Evolutionary conservation across 306 rosid genomes (phyloP).

Genomic region (Luffa aegyptiaca): DNA sequence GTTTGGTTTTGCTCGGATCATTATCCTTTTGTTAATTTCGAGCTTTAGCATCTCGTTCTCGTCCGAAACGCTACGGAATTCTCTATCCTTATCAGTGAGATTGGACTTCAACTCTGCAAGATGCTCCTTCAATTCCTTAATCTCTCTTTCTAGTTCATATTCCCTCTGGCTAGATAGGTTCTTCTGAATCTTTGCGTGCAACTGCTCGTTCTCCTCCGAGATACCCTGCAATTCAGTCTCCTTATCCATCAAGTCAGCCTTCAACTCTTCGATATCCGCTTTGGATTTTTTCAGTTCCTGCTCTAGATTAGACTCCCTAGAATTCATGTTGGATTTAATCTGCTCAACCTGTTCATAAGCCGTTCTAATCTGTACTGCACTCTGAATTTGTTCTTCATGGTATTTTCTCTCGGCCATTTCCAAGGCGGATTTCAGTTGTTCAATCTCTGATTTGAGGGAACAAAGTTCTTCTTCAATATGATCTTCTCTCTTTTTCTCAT

Average conservation of each 20-base stretch:
- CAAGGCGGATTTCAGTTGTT: slow-evolving; percentile 33
- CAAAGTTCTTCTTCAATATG: slow-evolving; percentile 30
- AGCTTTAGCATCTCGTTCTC: slow-evolving; percentile 62
- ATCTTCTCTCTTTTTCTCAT: slow-evolving; percentile 14
- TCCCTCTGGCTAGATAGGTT: slow-evolving; percentile 37
- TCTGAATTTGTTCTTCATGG: slow-evolving; percentile 63
- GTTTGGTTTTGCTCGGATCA: slow-evolving; percentile 20
- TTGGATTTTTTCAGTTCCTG: slow-evolving; percentile 41
- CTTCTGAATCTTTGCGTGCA: slow-evolving; percentile 42
- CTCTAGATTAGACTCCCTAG: slow-evolving; percentile 39
- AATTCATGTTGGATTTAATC: slow-evolving; percentile 41
- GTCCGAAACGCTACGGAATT: slow-evolving; percentile 61
- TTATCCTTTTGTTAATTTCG: slow-evolving; percentile 37
- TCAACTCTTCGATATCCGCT: slow-evolving; percentile 58
- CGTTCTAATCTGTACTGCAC: slow-evolving; percentile 46
- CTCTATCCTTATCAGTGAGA: slow-evolving; percentile 79
- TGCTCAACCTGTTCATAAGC: slow-evolving; percentile 63
- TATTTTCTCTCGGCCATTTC: slow-evolving; percentile 61
- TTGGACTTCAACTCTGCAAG: slow-evolving; percentile 43
- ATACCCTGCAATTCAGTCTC: slow-evolving; percentile 90
- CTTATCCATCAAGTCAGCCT: slow-evolving; percentile 80
- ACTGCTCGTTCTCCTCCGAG: slow-evolving; percentile 72
- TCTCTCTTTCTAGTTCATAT: slow-evolving; percentile 34
- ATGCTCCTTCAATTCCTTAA: slow-evolving; percentile 41
- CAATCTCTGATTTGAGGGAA: slow-evolving; percentile 46